These are phyloP conservation scores for Ceratocystis alfenasii DNA, from an alignment of 2,329 filamentous ascomycete genomes.

Conservation along the genomic window DNA sequence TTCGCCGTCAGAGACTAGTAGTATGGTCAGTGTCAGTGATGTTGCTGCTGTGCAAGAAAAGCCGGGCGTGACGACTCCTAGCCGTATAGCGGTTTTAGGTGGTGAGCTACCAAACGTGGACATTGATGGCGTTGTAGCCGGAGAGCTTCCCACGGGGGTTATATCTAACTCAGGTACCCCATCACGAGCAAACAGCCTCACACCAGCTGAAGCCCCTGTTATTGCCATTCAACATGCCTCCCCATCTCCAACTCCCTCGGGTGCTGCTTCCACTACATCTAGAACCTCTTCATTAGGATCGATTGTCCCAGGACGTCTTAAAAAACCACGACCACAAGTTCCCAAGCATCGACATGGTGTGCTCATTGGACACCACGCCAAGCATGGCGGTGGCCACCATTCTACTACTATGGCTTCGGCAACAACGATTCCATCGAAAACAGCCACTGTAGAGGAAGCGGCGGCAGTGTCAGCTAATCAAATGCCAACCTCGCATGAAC, in stretches of 20 bases:
- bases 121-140: conserved; percentile 21
- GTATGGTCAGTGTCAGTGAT: conserved; percentile 63
- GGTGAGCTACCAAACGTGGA: conserved; percentile 16
- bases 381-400: conserved; percentile 13
- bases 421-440: background rate
- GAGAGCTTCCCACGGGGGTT: conserved; percentile 17
- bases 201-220: conserved; percentile 11
- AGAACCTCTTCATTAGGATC: conserved; percentile 11
- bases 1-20: conserved; percentile 51
- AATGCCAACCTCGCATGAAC: background rate
- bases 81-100: conserved; percentile 36
- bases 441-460: background rate
- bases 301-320: conserved; percentile 26
- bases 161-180: conserved; percentile 3
- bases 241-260: conserved; percentile 9
- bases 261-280: conserved; percentile 1
- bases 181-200: conserved; percentile 14
- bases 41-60: conserved; percentile 71
- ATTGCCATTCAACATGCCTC: background rate
- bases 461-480: background rate
- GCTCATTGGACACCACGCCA: conserved; percentile 30
- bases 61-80: conserved; percentile 70
- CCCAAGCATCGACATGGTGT: conserved; percentile 46
- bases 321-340: conserved; percentile 42
- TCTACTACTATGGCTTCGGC: background rate